phyloP scores from a whole-genome alignment of 225 moss, liverwort and hornwort species.

The Asterella californica region DNA sequence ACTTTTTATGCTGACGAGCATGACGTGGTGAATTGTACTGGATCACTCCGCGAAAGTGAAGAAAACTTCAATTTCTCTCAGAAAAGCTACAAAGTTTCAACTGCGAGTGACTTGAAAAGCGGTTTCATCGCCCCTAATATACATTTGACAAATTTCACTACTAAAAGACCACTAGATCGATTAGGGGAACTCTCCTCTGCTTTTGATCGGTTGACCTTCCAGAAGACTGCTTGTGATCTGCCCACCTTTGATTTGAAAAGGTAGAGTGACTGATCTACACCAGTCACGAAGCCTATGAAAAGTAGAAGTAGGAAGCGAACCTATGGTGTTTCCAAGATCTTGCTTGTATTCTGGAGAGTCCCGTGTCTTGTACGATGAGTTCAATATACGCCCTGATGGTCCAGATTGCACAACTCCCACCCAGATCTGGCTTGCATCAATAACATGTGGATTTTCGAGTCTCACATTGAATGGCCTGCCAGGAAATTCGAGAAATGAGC shows the following conservation, averaged over 20 bases:
- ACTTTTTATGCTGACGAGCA: too few relatives aligned
- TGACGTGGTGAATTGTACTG: not conserved
- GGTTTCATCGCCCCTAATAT: not conserved
- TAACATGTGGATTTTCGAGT: constrained; percentile 96
- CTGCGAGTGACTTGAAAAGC: not conserved
- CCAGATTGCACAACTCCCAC: constrained; percentile 88
- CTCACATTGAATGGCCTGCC: constrained; percentile 89
- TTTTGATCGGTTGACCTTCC: too few relatives aligned
- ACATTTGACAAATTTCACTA: not conserved
- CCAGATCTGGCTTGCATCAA: constrained; percentile 93
- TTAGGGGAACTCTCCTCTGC: not conserved
- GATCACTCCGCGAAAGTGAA: not conserved
- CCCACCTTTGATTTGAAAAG: not conserved
- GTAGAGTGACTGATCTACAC: too few relatives aligned
- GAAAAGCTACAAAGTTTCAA: not conserved
- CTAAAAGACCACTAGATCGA: not conserved
- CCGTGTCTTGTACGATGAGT: constrained; percentile 91
- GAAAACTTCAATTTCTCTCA: not conserved
- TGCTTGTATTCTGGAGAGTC: constrained; percentile 91
- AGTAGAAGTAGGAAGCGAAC: constrained; percentile 31
- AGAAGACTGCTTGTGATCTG: not conserved
- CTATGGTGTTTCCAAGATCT: constrained; percentile 94
- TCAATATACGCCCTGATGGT: constrained; percentile 77
- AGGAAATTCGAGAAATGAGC: not conserved
- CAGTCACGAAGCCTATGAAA: not conserved